These are phyloP conservation scores for Phialophora tarda DNA, from an alignment of 2,329 filamentous ascomycete genomes.

Conservation along the genomic window DNA sequence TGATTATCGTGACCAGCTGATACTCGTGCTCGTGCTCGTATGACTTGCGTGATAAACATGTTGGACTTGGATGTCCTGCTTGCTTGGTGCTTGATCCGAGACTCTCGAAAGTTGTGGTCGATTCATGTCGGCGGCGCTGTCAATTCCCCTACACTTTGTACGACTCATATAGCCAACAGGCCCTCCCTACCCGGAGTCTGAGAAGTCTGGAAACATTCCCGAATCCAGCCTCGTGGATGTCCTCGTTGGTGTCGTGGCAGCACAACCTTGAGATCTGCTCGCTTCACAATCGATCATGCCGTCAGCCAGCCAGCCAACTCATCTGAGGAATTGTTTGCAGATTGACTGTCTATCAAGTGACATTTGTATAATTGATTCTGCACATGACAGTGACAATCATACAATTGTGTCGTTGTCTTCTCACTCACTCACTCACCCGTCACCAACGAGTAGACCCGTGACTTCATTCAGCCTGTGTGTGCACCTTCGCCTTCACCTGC, in stretches of 20 bases:
- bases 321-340: not conserved
- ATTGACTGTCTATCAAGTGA: not conserved
- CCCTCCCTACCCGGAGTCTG: too few species aligned
- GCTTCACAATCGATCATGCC: not conserved
- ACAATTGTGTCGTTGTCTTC: not conserved
- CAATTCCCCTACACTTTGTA: too few species aligned
- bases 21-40: not conserved
- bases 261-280: not conserved
- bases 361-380: not conserved
- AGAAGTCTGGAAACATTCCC: too few species aligned
- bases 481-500: not conserved
- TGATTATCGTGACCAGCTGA: too few species aligned
- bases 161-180: too few species aligned
- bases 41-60: not conserved
- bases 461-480: not conserved
- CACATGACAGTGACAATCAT: not conserved
- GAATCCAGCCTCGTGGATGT: too few species aligned
- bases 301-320: not conserved
- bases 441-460: not conserved
- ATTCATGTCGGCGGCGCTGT: too few species aligned
- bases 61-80: not conserved
- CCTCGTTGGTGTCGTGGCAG: too few species aligned
- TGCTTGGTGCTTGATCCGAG: not conserved
- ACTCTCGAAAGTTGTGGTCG: not conserved
- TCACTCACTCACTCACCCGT: not conserved